Evolutionary conservation across 768 basidiomycete genomes (phyloP).

Genomic region (Auriscalpium orientale): DNA sequence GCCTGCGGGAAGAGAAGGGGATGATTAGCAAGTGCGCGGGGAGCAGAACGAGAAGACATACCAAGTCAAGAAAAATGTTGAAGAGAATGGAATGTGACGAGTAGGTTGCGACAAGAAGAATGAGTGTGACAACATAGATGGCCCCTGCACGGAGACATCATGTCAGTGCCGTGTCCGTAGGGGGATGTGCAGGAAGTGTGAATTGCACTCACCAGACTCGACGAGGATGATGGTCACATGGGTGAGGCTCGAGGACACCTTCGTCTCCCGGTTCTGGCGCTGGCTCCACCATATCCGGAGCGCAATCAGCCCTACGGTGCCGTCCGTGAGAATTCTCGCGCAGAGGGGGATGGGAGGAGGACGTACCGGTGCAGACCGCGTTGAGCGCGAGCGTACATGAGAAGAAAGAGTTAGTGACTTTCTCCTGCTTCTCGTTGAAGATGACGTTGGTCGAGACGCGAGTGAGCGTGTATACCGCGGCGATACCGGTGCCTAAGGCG

Average conservation of each 20-base stretch:
- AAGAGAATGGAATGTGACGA: conserved; percentile 1
- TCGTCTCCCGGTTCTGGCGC: conserved; percentile 8
- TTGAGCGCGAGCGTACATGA: conserved; percentile 12
- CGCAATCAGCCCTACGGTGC: conserved; percentile 6
- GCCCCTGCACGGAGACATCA: conserved; percentile 1
- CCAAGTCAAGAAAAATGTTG: conserved; percentile 13
- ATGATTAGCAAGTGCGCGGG: neutral
- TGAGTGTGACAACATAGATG: conserved; percentile 4
- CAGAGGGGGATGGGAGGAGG: neutral
- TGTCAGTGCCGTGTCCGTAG: neutral
- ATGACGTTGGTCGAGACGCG: neutral
- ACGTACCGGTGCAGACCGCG: conserved; percentile 7
- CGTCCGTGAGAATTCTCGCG: neutral
- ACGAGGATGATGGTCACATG: conserved; percentile 9
- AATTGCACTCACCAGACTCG: conserved; percentile 7
- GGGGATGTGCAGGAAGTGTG: no score
- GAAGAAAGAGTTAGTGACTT: conserved; percentile 11
- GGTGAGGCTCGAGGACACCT: conserved; percentile 9
- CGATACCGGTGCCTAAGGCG: conserved; percentile 4
- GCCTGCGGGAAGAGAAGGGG: neutral
- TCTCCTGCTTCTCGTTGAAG: conserved; percentile 6
- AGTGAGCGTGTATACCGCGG: conserved; percentile 2
- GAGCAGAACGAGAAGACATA: neutral
- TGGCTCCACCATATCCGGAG: conserved; percentile 12
- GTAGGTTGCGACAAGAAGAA: conserved; percentile 3